These are phyloP conservation scores for Endotrypanum monterogeii DNA, from an alignment of 208 protist species.

Conservation along the genomic window DNA sequence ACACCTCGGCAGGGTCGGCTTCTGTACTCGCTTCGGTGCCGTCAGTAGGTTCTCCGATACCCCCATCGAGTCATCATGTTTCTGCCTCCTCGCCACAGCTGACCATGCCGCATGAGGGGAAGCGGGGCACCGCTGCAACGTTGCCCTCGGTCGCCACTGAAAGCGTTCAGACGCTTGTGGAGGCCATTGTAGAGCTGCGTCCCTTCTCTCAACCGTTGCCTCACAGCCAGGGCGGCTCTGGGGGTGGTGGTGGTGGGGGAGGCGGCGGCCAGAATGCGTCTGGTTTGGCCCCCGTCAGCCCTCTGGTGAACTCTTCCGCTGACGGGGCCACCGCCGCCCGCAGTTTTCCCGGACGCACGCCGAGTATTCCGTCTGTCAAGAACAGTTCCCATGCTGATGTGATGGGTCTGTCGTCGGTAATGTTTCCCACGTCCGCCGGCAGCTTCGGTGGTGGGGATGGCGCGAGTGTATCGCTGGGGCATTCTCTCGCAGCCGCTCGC, in stretches of 20 bases:
- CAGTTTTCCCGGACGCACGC: slow-evolving; percentile 10
- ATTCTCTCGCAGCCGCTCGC: neutral
- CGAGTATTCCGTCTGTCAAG: slow-evolving; percentile 20
- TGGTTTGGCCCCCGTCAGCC: slow-evolving; percentile 15
- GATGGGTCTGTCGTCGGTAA: slow-evolving; percentile 30
- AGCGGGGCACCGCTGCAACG: neutral
- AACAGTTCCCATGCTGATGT: slow-evolving; percentile 34
- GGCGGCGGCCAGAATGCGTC: slow-evolving; percentile 10
- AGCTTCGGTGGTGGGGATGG: neutral
- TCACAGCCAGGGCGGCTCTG: neutral
- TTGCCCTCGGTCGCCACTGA: slow-evolving; percentile 7
- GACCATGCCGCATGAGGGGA: neutral
- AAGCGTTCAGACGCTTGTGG: slow-evolving; percentile 32
- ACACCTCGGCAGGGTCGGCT: too few relatives aligned
- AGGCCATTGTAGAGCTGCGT: slow-evolving; percentile 57
- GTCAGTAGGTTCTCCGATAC: neutral
- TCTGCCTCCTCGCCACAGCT: neutral
- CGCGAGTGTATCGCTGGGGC: neutral
- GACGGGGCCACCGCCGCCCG: neutral
- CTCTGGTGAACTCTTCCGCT: slow-evolving; percentile 5
- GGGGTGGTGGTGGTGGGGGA: neutral
- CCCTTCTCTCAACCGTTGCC: slow-evolving; percentile 10
- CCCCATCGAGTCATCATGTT: neutral
- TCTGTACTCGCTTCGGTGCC: neutral
- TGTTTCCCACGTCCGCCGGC: slow-evolving; percentile 3